Evolutionary conservation across 768 basidiomycete genomes (phyloP), one percentile per base, ranked within the genome.

Genomic region (Pluteus cervinus): DNA sequence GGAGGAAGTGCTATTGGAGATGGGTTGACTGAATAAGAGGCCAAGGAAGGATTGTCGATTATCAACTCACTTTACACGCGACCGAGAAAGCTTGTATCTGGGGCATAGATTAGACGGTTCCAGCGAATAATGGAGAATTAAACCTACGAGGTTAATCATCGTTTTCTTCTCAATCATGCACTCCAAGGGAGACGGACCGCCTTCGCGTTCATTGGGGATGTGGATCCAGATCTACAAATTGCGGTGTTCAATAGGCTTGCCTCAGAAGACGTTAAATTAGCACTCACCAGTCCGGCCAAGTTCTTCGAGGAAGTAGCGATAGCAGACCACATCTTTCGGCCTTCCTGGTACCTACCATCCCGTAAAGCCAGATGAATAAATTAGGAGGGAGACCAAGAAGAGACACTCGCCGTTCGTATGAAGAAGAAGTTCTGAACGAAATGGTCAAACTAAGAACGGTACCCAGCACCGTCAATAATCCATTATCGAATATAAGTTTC

Each of bases 51-150:
- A n/a, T n/a, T n/a, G n/a, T n/a, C n/a, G n/a, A 10, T 16, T 15
- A 2, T 5, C 14, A 12, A 26, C n/a, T 29, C 41, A 76, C 78
- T 67, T 86, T 84, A 36, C 82, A 70, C 4, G 81, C 60, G 4
- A 84, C 78, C 1, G 79, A 66, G 50, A 74, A 83, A 0, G 79
- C 81, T 66, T 81, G 78, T n/a, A 83, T 62, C 78, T 81, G n/a
- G n/a, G n/a, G 39, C 37, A 22, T 22, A 30, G 21, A 24, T 16
- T 11, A 24, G 11, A n/a, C n/a, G n/a, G n/a, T n/a, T n/a, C 24
- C 3, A 16, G 11, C 3, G 11, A n/a, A 28, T 21, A 5, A n/a
- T 24, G 14, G 26, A 31, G 17, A 29, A 8, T 18, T 29, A 23
- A n/a, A 55, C 69, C 44, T 42, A 79, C 75, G 33, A 86, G 53